Evolutionary conservation across 2,329 filamentous ascomycete genomes (phyloP).

Genomic region (Macrophomina phaseolina): DNA sequence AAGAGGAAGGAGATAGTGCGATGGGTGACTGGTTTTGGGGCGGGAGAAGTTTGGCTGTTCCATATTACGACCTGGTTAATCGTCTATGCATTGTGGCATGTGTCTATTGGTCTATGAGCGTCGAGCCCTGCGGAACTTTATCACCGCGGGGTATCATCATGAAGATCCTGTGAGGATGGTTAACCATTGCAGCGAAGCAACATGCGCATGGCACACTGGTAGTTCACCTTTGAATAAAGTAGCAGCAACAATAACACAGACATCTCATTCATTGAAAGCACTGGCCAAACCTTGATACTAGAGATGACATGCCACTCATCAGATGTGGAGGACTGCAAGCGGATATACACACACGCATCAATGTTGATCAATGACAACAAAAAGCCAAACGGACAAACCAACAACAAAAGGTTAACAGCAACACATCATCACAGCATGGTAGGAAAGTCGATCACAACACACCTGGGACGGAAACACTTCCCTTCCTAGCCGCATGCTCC

Average conservation of each 20-base stretch:
- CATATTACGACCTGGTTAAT: no score
- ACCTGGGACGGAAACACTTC: background rate
- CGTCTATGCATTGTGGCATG: no score
- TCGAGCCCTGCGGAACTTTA: background rate
- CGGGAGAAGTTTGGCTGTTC: no score
- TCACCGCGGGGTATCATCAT: slow-evolving; percentile 43
- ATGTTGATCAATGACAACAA: no score
- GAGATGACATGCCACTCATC: background rate
- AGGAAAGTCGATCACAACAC: background rate
- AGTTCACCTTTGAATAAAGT: background rate
- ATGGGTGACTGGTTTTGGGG: no score
- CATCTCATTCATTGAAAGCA: background rate
- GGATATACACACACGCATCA: background rate
- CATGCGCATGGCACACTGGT: background rate
- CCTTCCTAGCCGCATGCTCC: background rate
- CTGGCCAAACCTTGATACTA: slow-evolving; percentile 5
- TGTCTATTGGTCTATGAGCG: background rate
- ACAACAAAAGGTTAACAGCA: no score
- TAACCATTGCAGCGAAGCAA: background rate
- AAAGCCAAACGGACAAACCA: background rate
- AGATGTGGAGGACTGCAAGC: background rate
- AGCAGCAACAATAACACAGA: background rate
- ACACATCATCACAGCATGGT: background rate
- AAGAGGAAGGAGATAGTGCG: no score
- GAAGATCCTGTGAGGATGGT: slow-evolving; percentile 30